Base-by-base conservation (phyloP, 345 rosid genomes). In the Conringia planisiliqua region DNA sequence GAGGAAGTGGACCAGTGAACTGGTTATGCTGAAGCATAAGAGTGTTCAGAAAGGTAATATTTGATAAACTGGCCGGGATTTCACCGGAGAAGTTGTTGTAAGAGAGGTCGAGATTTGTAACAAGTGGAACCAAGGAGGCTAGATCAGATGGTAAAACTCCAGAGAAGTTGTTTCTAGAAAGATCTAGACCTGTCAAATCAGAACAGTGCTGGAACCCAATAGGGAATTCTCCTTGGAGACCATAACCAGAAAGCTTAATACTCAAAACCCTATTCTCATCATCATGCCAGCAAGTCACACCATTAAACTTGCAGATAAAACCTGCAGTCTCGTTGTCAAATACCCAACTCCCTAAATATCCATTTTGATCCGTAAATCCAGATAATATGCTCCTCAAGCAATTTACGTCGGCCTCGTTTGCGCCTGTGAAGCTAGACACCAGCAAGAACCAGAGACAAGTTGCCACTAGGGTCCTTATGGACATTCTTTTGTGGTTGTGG, bases 251-350 rank as follows among this genome's bases (percentile, higher is more conserved):
- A 51, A 93, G 88, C 43, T 65, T 79, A 70, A 93, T 77, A 76
- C 80, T 87, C 48, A 85, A 72, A 58, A 93, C 90, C 82, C 30
- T 86, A 77, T 82, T 86, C 84, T 92, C 98, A 80, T 86, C 89
- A 5, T 86, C 88, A 64, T 90, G 91, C 98, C 98, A 92, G 63
- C 98, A 92, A 4, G 83, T 91, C 56, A 92, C 80, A 33, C 96
- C 98, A 12, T 29, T 24, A 75, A 90, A 92, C 33, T 29, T 80
- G 82, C 96, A 92, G 46, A 89, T 85, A 51, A 17, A 87, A 13
- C 95, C 98, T 69, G 58, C 75, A 7, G 91, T 80, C 0, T 6
- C 0, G 79, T 88, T 90, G 33, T 66, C 16, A 76, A 90, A 92
- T 50, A 74, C 58, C 96, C 98, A 92, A 3, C 83, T 57, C 22